These are phyloP conservation scores for Akanthomyces muscarius DNA, from an alignment of 2,329 filamentous ascomycete genomes.

Conservation along the genomic window DNA sequence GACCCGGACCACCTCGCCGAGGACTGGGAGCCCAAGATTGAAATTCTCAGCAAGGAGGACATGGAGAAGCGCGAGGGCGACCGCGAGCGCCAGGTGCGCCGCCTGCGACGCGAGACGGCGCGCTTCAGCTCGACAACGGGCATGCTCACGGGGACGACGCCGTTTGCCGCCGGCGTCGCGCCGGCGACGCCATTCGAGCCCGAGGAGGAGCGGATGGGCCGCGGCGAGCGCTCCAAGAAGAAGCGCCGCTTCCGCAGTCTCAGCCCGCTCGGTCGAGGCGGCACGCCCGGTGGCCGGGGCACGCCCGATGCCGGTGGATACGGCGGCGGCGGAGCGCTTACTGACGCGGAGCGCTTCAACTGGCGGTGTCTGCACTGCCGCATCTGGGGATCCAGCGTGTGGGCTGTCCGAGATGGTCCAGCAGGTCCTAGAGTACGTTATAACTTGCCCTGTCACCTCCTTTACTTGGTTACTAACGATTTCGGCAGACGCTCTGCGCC, in stretches of 20 bases:
- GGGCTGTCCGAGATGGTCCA: constrained; percentile 92
- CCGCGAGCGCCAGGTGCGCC: constrained; percentile 82
- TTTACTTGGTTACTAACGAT: constrained; percentile 21
- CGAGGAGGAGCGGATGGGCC: constrained; percentile 80
- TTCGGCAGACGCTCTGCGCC: constrained; percentile 72
- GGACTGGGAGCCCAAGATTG: constrained; percentile 80
- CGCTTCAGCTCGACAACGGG: constrained; percentile 83
- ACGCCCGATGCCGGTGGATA: constrained; percentile 77
- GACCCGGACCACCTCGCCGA: constrained; percentile 85
- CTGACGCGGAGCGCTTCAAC: constrained; percentile 70
- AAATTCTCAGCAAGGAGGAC: constrained; percentile 84
- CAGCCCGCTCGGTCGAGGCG: constrained; percentile 66
- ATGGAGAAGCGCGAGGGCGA: constrained; percentile 97
- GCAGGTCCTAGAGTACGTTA: constrained; percentile 70
- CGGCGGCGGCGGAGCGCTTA: constrained; percentile 65
- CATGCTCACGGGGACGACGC: constrained; percentile 70
- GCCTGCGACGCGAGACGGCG: constrained; percentile 84
- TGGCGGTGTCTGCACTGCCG: constrained; percentile 90
- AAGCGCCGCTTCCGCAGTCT: constrained; percentile 88
- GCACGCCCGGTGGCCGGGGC: constrained; percentile 65
- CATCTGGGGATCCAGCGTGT: constrained; percentile 85
- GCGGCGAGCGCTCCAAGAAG: constrained; percentile 91
- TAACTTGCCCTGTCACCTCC: neutral
- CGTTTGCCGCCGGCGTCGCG: constrained; percentile 42
- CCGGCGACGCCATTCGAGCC: constrained; percentile 32